phyloP scores from a whole-genome alignment of 305 asterid genomes.

The Fraxinus floribunda region DNA sequence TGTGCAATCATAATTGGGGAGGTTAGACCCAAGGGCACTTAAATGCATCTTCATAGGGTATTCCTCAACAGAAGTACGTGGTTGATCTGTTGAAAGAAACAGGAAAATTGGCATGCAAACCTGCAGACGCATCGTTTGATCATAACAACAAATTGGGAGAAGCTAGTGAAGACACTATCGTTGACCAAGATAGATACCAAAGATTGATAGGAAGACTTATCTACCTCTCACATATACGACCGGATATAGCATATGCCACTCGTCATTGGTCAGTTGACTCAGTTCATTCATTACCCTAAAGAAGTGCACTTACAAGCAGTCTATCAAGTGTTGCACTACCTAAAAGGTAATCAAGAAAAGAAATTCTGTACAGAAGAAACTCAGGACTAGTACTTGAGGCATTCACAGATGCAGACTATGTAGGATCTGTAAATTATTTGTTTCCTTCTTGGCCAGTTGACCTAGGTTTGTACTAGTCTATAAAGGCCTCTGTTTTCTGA shows the following conservation, averaged over 20 bases:
- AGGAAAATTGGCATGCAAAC: not conserved
- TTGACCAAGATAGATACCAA: not conserved
- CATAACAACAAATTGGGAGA: not conserved
- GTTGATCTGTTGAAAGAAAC: not conserved
- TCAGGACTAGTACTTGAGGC: not conserved
- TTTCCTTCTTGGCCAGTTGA: not conserved
- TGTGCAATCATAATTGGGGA: too few species aligned
- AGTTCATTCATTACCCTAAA: not conserved
- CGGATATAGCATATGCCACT: not conserved
- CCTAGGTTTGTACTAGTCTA: not conserved
- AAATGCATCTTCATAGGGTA: too few species aligned
- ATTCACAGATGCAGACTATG: not conserved
- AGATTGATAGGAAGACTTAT: not conserved
- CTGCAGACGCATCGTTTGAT: not conserved
- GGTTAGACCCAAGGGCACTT: too few species aligned
- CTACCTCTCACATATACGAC: not conserved
- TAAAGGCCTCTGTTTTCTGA: not conserved
- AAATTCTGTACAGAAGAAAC: not conserved
- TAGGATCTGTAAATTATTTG: not conserved
- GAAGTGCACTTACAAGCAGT: not conserved
- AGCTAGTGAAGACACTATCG: not conserved
- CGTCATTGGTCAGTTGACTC: not conserved
- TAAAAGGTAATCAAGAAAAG: not conserved
- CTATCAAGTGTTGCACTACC: not conserved
- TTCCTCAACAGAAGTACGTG: not conserved